Evolutionary conservation across 305 asterid genomes (phyloP), one percentile per base, ranked within the genome.

Genomic region (Salvia sclarea): DNA sequence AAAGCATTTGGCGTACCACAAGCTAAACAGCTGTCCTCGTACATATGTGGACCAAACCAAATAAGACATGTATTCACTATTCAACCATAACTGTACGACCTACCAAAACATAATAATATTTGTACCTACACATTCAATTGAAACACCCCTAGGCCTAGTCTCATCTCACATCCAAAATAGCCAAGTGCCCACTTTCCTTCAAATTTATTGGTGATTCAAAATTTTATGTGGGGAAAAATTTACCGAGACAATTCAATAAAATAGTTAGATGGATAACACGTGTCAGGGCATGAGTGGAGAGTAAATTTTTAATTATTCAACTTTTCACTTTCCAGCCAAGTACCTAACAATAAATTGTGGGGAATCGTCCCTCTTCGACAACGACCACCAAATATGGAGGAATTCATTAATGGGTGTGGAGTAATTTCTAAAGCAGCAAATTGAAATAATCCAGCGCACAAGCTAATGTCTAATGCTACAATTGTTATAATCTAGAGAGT

Each of bases 21-120:
- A 63, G 10, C 61, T 24, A 72, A 75, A 75, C 78, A 80, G 83
- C 82, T 83, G 85, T 80, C 81, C 72, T 76, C 33, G 81, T 77
- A 79, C 81, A 61, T 55, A 56, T 43, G 83, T 68, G 84, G 80
- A 49, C 81, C 82, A 61, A 61, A 61, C 63, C 45, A 41, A 22
- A 41, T 28, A 24, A 14, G 2, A 25, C 5, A 25, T 28, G 38
- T 25, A 52, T 6, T 38, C 33, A 55, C 61, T 55, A 55, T 55
- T 55, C 43, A 64, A 37, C 18, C 20, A 25, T 40, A 22, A 50
- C 49, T 38, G 45, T 35, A 61, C 69, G 64, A 68, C 49, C 76
- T 14, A 44, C 64, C 52, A 24, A 43, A 25, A 33, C 21, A 41
- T 16, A 60, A 38, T 75, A 63, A 0, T 10, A 21, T 31, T 28